Evolutionary conservation across 2,329 filamentous ascomycete species (phyloP), one percentile per base, ranked within the genome.

Genomic region (Xylogone sp.): DNA sequence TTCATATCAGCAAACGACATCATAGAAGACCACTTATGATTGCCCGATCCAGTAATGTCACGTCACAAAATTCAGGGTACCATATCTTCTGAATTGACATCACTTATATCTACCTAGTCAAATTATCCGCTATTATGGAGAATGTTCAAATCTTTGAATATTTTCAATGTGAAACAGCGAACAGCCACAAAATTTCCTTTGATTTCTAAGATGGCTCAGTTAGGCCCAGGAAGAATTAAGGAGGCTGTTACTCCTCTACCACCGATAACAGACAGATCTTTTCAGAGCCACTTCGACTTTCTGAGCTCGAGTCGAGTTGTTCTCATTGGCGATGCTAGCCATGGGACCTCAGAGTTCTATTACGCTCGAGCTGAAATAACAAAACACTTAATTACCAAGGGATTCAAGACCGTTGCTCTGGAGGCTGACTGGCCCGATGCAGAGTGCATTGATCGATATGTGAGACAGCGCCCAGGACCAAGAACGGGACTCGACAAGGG

Each of bases 291-390:
- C 19, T 51, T 51, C 45, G 49, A 51, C 34, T 51, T 51, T 18
- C 45, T 51, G 9, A 27, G 22, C 20, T 47, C 45, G 16, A 47
- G 45, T 21, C 45, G 45, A 18, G 60, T 76, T 18, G 68, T 75
- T 20, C 68, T 76, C 4, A 64, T 76, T 9, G 74, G 73, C 1
- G 74, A 75, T 55, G 71, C 68, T 29, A 75, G 71, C 53, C 77
- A 80, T 60, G 77, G 77, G 22, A 80, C 77, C 2, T 80, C 77
- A 1, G 77, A 80, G 52, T 80, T 79, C 67, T 81, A 81, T 58
- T 53, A 65, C 22, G 76, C 75, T 3, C 73, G 77, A 13, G 74
- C 75, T 16, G 72, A 72, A 39, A 76, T 80, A 45, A 80, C 76
- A 1, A 73, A 77, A 53, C 69, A 71, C n/a, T n/a, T n/a, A 43